phyloP scores from a whole-genome alignment of 805 yeast species.

The Yamadazyma laniorum region DNA sequence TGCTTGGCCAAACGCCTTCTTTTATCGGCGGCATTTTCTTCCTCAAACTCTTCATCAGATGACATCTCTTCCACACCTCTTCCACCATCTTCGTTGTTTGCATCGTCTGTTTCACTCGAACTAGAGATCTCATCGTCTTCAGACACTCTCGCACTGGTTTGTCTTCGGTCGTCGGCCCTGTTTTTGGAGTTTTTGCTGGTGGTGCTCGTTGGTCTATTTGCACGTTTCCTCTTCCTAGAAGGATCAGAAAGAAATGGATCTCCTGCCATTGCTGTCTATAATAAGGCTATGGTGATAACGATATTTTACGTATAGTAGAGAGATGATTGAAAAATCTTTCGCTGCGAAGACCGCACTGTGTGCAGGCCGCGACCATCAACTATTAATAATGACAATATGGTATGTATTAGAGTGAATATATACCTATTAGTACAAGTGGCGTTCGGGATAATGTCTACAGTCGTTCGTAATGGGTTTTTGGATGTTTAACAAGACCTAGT shows the following conservation, averaged over 20 bases:
- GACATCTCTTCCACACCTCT: slow-evolving; percentile 44
- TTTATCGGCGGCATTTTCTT: slow-evolving; percentile 87
- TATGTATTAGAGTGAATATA: too few relatives aligned
- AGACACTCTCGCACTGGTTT: slow-evolving; percentile 15
- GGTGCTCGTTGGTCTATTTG: slow-evolving; percentile 21
- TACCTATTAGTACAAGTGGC: too few relatives aligned
- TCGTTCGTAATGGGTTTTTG: too few relatives aligned
- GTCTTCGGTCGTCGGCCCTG: slow-evolving; percentile 1
- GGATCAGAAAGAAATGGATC: slow-evolving; percentile 68
- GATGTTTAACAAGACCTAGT: slow-evolving; percentile 31
- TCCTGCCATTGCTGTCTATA: slow-evolving; percentile 41
- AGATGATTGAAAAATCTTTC: slow-evolving; percentile 12
- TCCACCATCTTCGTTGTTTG: slow-evolving; percentile 37
- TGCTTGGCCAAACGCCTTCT: slow-evolving; percentile 93
- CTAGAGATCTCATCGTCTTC: slow-evolving; percentile 50
- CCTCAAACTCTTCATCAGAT: slow-evolving; percentile 69
- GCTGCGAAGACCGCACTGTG: slow-evolving; percentile 8
- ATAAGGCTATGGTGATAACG: background rate
- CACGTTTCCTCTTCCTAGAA: slow-evolving; percentile 47
- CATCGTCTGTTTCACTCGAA: slow-evolving; percentile 49
- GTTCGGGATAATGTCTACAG: too few relatives aligned
- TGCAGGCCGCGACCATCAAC: slow-evolving; percentile 4
- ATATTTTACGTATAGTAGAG: too few relatives aligned
- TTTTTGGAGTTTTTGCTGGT: slow-evolving; percentile 6
- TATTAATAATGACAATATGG: background rate